Base-by-base conservation (phyloP, 2,329 filamentous ascomycete genomes). In the Phyllosticta citriasiana region DNA sequence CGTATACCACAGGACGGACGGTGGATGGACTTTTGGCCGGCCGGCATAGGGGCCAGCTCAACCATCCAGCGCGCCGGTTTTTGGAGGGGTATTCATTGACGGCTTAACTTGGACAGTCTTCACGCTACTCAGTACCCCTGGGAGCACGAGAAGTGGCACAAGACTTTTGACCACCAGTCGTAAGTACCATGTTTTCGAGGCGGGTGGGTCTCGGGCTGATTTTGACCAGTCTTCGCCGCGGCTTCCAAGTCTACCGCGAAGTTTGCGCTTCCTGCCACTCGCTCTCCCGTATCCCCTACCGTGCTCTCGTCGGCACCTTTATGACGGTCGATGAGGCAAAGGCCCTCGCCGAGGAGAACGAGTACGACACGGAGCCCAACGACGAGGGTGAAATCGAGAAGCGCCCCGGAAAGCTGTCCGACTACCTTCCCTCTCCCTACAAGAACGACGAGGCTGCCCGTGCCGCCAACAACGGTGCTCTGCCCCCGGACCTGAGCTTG, bases 191-290 rank as follows among this genome's bases (percentile, higher is more conserved):
- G 35, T 35, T 22, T 12, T 27, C 25, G 19, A 57, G 30, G 6
- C 12, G 33, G 33, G 53, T 40, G 53, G 58, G 25, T 25, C 52
- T 57, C 22, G n/a, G 5, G 30, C 63, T 51, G 24, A 35, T 26
- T 14, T 22, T 59, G 47, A 56, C 55, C 68, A 96, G 92, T 71
- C 91, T 99, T 68, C 94, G 94, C 77, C 92, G 94, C 82, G 94
- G 94, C 79, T 99, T 97, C 86, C 92, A 96, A 81, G 94, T 99
- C 74, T 99, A 99, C 84, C 91, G 88, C 70, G 94, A 99, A 81
- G 94, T 99, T 73, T 99, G 94, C 84, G 86, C 92, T 65, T 91
- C 91, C 70, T 99, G 94, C 85, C 94, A 99, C 84, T 99, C 94
- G 65, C 87, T 99, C 66, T 87, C 82, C 78, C 90, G 94, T 81